Percentiles rank a stretch among this genome's conserved stretches.
Evolutionary conservation across 768 basidiomycete genomes (phyloP).

Genomic region (Macrolepiota dolichaula): DNA sequence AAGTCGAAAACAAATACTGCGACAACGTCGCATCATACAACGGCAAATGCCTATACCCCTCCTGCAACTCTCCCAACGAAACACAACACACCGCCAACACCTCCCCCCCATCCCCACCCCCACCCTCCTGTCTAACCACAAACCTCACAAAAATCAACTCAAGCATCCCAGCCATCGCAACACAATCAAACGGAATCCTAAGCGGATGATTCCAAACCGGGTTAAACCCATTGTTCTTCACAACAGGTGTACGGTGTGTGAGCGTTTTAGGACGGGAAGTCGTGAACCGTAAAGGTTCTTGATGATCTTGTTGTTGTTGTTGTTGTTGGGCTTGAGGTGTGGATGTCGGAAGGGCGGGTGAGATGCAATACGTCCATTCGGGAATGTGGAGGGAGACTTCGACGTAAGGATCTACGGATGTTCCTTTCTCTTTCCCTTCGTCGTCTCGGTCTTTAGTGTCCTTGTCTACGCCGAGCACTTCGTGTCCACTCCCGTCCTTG

Average conservation of each 20-base stretch:
- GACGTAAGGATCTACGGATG: conserved; percentile 57
- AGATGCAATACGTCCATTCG: conserved; percentile 52
- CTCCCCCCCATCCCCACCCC: conserved; percentile 51
- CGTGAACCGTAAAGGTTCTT: conserved; percentile 14
- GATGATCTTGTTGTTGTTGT: not conserved
- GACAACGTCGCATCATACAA: conserved; percentile 4
- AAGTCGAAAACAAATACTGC: conserved; percentile 56
- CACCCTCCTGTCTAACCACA: conserved; percentile 65
- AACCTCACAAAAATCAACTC: conserved; percentile 88
- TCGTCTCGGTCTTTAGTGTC: not conserved
- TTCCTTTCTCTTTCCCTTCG: not conserved
- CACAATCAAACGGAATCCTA: conserved; percentile 70
- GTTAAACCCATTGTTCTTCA: conserved; percentile 92
- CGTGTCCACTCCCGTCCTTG: conserved; percentile 32
- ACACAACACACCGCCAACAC: conserved; percentile 77
- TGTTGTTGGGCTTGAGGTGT: not conserved
- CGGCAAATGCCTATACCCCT: conserved; percentile 41
- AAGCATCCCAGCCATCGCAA: conserved; percentile 57
- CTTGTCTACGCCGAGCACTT: conserved; percentile 7
- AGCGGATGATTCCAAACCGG: conserved; percentile 82
- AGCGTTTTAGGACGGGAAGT: conserved; percentile 32
- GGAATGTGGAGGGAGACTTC: conserved; percentile 74
- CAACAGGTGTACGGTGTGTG: conserved; percentile 56
- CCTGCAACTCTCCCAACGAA: conserved; percentile 69
- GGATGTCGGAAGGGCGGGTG: conserved; percentile 3